Percentiles rank a stretch among this genome's conserved stretches.
Evolutionary conservation across 2,329 filamentous ascomycete genomes (phyloP).

Genomic region (Emmonsiellopsis sp.): DNA sequence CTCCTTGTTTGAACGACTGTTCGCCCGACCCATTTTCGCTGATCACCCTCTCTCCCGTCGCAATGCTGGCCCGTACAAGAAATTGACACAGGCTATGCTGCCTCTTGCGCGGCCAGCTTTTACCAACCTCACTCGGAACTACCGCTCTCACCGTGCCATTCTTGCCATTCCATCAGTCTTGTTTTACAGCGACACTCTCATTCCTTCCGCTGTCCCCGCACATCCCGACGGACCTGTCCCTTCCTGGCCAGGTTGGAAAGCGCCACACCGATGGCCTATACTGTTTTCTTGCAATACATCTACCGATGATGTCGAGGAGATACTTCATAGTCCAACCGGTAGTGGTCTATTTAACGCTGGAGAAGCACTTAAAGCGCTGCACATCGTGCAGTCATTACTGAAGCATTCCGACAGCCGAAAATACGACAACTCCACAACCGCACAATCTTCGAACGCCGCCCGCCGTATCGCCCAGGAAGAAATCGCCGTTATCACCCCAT

Average conservation of each 20-base stretch:
- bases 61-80: constrained; percentile 11
- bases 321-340: constrained; percentile 14
- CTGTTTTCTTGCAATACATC: constrained; percentile 31
- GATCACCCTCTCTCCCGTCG: constrained; percentile 32
- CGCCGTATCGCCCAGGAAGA: constrained; percentile 21
- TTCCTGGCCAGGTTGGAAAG: constrained; percentile 28
- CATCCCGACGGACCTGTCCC: constrained; percentile 8
- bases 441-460: constrained; percentile 7
- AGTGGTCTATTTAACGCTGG: constrained; percentile 13
- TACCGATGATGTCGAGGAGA: constrained; percentile 32
- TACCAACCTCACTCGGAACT: constrained; percentile 36
- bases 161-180: constrained; percentile 31
- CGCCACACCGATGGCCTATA: constrained; percentile 30
- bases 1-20: constrained; percentile 35
- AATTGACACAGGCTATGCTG: constrained; percentile 20
- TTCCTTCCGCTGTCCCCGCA: constrained; percentile 25
- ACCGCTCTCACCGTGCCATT: constrained; percentile 38
- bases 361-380: constrained; percentile 13
- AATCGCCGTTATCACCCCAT: constrained; percentile 37
- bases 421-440: constrained; percentile 22
- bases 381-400: constrained; percentile 14
- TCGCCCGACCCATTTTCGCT: constrained; percentile 26
- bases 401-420: constrained; percentile 17
- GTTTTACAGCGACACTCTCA: constrained; percentile 37
- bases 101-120: constrained; percentile 36